Evolutionary conservation across 306 rosid species (phyloP), one percentile per base, ranked within the genome.

Genomic region (Vigna nakashimae): DNA sequence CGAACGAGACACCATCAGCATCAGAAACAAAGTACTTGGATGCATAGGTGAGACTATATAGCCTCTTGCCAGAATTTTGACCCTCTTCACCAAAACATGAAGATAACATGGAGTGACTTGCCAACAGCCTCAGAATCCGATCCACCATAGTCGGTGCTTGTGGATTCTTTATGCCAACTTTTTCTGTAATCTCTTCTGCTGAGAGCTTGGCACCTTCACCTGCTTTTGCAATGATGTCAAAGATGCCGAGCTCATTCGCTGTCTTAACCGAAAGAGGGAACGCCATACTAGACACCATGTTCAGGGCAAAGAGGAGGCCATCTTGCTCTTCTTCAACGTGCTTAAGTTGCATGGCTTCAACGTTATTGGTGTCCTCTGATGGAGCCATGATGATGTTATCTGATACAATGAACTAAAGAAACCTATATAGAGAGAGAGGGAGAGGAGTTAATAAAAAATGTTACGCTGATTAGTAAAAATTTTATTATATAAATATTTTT

Each of bases 131-230:
- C 3, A 90, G 73, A 18, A 91, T 56, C 40, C 94, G 86, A 0
- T 91, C 91, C 20, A 89, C 1, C 93, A 89, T 89, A 42, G 20
- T 7, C 0, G 89, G 71, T 9, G 90, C 89, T 9, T 87, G 78
- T 0, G 86, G 77, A 55, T 91, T 91, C 4, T 43, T 53, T n/a
- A 85, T 38, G 5, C 76, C 48, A 74, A 91, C 6, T 16, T 80
- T 15, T 0, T 60, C 28, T 1, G 84, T 83, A 18, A 91, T 87
- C 24, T 89, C 86, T 0, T 67, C 1, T 2, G 87, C 20, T 6
- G 93, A 86, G 68, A 91, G 86, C 57, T 56, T 55, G 6, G 55
- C 84, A 11, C 50, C 78, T 0, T 79, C 58, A 6, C 82, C 89
- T 0, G 52, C 84, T 51, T 77, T 86, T 3, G 85, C 89, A 14